Evolutionary conservation across 495 filamentous ascomycete genomes (phyloP).

Genomic region (Aspergillus hancockii): DNA sequence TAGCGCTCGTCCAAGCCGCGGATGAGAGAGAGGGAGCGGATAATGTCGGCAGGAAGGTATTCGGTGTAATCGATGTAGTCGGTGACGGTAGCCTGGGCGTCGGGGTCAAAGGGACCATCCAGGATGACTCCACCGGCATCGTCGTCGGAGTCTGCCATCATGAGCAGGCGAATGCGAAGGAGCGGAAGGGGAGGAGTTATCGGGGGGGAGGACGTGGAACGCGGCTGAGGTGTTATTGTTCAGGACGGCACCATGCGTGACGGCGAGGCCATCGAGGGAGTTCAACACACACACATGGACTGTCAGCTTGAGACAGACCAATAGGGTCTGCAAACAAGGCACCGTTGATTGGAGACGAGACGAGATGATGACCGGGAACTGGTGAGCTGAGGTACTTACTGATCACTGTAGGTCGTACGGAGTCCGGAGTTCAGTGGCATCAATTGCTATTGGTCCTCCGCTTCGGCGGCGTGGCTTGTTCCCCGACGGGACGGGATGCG

Average conservation of each 20-base stretch:
- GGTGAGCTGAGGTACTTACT: neutral
- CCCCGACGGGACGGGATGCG: neutral
- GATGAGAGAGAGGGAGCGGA: constrained; percentile 86
- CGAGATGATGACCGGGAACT: neutral
- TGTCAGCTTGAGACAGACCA: neutral
- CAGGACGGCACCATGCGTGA: constrained; percentile 22
- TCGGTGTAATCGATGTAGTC: constrained; percentile 98
- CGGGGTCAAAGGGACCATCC: constrained; percentile 68
- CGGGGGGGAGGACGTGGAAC: constrained; percentile 14
- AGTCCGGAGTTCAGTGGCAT: no score
- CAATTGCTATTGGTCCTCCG: neutral
- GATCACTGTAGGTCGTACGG: no score
- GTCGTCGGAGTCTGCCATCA: constrained; percentile 40
- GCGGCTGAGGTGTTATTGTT: neutral
- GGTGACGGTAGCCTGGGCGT: constrained; percentile 89
- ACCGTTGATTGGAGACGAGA: neutral
- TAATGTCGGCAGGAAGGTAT: constrained; percentile 90
- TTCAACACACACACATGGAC: constrained; percentile 7
- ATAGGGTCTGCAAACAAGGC: neutral
- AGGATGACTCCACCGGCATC: constrained; percentile 49
- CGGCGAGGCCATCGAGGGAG: constrained; percentile 21
- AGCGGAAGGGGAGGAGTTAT: constrained; percentile 13
- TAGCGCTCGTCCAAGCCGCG: constrained; percentile 77
- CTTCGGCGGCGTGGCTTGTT: neutral
- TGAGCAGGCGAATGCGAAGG: constrained; percentile 14